phyloP scores from a whole-genome alignment of 208 protist genomes.

The Leishmania aethiopica region DNA sequence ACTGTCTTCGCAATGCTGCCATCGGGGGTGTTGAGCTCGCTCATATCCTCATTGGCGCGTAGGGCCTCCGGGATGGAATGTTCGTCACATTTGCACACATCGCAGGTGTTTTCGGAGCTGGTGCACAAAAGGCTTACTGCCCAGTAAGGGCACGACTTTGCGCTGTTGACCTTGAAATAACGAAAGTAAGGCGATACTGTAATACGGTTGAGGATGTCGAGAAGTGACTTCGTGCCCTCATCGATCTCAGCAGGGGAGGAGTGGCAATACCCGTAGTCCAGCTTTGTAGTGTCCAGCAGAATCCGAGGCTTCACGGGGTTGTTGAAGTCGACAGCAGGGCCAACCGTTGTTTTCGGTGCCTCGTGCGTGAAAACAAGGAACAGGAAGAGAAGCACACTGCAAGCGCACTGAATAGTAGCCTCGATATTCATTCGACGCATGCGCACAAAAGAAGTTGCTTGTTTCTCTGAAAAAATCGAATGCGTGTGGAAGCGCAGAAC shows the following conservation, averaged over 20 bases:
- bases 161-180: constrained; percentile 89
- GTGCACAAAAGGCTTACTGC: constrained; percentile 81
- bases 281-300: constrained; percentile 27
- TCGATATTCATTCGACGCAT: constrained; percentile 4
- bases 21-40: constrained; percentile 51
- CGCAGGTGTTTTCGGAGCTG: constrained; percentile 71
- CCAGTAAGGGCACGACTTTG: constrained; percentile 88
- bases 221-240: constrained; percentile 38
- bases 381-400: constrained; percentile 14
- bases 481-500: neutral
- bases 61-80: constrained; percentile 69
- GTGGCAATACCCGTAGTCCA: constrained; percentile 70
- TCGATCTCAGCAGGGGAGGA: constrained; percentile 57
- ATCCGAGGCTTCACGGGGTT: constrained; percentile 1
- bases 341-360: neutral
- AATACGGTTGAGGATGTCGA: constrained; percentile 71
- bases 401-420: constrained; percentile 8
- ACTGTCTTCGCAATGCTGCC: constrained; percentile 30
- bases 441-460: neutral
- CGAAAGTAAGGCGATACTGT: constrained; percentile 81
- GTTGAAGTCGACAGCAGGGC: neutral
- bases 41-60: constrained; percentile 74
- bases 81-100: constrained; percentile 83
- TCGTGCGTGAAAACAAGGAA: constrained; percentile 22
- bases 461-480: neutral